phyloP scores from a whole-genome alignment of 148 eudicot species.

The Cornus florida region DNA sequence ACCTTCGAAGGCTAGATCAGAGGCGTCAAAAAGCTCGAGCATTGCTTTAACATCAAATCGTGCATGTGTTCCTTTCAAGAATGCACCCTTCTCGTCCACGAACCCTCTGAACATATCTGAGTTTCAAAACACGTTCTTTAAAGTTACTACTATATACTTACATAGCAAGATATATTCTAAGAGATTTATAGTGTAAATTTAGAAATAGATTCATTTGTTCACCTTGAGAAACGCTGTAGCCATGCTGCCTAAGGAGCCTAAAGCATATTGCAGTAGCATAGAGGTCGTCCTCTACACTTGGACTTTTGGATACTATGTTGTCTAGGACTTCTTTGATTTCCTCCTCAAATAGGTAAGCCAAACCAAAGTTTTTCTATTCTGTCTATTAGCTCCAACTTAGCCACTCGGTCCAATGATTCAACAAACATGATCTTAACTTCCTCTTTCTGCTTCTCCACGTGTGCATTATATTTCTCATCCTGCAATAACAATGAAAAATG shows the following conservation, averaged over 20 bases:
- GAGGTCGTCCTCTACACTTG: conserved; percentile 11
- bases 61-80: neutral
- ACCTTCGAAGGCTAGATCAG: conserved; percentile 26
- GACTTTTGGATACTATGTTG: neutral
- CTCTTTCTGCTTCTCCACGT: conserved; percentile 18
- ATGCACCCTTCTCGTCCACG: conserved; percentile 12
- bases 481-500: conserved; percentile 5
- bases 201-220: neutral
- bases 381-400: conserved; percentile 26
- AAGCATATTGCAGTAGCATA: conserved; percentile 29
- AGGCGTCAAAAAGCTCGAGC: conserved; percentile 41
- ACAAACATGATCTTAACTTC: conserved; percentile 10
- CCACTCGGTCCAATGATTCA: conserved; percentile 3
- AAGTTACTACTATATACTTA: too few species aligned
- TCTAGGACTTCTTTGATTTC: conserved; percentile 27
- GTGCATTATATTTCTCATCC: conserved; percentile 23
- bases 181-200: neutral
- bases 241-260: conserved; percentile 43
- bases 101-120: conserved; percentile 28
- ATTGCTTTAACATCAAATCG: conserved; percentile 8
- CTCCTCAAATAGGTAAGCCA: conserved; percentile 19
- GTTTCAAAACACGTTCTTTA: neutral
- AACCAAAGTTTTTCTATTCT: conserved; percentile 25
- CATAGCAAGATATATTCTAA: too few species aligned
- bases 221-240: conserved; percentile 40